Evolutionary conservation across 352 stramenopile genomes (phyloP), one percentile per base, ranked within the genome.

Genomic region (Globisporangium iwayamae): DNA sequence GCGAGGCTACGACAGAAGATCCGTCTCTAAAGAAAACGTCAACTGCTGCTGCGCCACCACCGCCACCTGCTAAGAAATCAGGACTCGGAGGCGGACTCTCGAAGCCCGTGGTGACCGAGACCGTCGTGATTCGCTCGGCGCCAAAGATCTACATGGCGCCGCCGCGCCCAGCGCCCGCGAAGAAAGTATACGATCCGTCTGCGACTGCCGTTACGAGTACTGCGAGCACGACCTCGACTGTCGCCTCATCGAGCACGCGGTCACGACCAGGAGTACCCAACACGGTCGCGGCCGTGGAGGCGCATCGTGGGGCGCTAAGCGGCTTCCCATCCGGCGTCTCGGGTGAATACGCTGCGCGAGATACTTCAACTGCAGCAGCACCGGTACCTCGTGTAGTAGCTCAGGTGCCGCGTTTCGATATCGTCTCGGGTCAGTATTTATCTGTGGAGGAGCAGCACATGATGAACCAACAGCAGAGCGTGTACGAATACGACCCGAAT

Each of bases 381-480:
- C 56, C 47, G 25, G 22, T 39, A 10, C 22, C 58, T n/a, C 61
- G 67, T 47, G 43, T 66, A 34, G 43, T 68, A 14, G 63, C 76
- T 8, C 52, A 41, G 1, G 63, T 85, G 22, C 76, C 81, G 41
- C 73, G 79, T 16, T 69, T 93, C 51, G 81, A 94, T 50, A 90
- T 91, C 76, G 69, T 77, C 5, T 92, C 85, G 7, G 85, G 85
- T 9, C 53, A 74, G n/a, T 58, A 90, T 5, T 34, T 94, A 36
- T 75, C 85, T 1, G 65, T 78, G 10, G 80, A 89, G 57, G 85
- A 94, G 63, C 83, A 91, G 72, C 69, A 87, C 34, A 82, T 91
- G 68, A 81, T 94, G 78, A 91, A 90, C 67, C 73, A 77, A 52
- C 85, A 94, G 69, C 85, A 94, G 65, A 91, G 81, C 52, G 85